Evolutionary conservation across 1,284 basidiomycete species (phyloP).

Genomic region (Cryptococcus hybrid): DNA sequence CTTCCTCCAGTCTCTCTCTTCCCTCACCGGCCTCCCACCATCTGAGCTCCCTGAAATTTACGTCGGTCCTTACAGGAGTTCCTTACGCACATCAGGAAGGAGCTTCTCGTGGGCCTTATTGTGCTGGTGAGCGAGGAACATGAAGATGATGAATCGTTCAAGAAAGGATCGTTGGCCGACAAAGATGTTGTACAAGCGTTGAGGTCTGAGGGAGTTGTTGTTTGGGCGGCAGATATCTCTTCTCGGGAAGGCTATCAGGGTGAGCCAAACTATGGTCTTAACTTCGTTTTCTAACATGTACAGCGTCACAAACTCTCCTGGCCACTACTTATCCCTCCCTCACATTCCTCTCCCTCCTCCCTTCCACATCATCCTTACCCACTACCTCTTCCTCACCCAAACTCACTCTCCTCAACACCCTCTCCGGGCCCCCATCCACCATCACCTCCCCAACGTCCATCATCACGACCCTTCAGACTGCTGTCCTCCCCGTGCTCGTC

Average conservation of each 20-base stretch:
- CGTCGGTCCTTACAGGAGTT: constrained; percentile 80
- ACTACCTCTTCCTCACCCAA: constrained; percentile 51
- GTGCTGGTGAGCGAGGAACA: constrained; percentile 88
- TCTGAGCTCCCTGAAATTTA: constrained; percentile 69
- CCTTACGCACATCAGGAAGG: constrained; percentile 65
- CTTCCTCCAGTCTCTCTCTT: constrained; percentile 41
- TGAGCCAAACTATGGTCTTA: constrained; percentile 45
- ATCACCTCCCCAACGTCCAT: constrained; percentile 66
- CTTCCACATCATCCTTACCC: constrained; percentile 33
- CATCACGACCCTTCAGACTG: constrained; percentile 62
- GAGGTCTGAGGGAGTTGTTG: constrained; percentile 66
- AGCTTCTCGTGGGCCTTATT: constrained; percentile 72
- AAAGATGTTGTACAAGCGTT: constrained; percentile 64
- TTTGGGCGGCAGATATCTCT: constrained; percentile 82
- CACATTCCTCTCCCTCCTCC: constrained; percentile 83
- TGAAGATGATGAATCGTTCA: constrained; percentile 82
- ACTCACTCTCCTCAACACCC: constrained; percentile 77
- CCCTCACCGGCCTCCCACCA: constrained; percentile 14
- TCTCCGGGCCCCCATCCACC: constrained; percentile 66
- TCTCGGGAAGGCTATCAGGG: constrained; percentile 81
- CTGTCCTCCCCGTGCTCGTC: constrained; percentile 70
- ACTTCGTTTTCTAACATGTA: background rate
- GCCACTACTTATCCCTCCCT: constrained; percentile 90
- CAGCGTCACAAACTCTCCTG: constrained; percentile 79
- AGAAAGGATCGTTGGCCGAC: constrained; percentile 77